phyloP scores from a whole-genome alignment of 352 stramenopile species.

The Globisporangium perplexum region DNA sequence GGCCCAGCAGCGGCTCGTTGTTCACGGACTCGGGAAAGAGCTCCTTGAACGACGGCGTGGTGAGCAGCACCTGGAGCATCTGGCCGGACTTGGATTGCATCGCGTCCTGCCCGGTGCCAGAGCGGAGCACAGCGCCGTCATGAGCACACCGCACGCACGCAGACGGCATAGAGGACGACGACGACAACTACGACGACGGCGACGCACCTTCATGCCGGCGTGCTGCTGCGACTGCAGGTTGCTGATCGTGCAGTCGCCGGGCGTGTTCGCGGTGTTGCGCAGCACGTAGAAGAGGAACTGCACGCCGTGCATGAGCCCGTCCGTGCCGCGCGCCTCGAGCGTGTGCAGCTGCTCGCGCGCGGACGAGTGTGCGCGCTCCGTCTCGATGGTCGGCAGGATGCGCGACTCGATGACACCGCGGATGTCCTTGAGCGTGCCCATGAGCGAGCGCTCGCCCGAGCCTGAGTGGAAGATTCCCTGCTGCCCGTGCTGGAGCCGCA shows the following conservation, averaged over 20 bases:
- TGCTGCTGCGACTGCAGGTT: slow-evolving; percentile 80
- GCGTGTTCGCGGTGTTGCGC: slow-evolving; percentile 78
- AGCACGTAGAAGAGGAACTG: slow-evolving; percentile 87
- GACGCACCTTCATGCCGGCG: slow-evolving; percentile 65
- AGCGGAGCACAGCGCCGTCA: no score
- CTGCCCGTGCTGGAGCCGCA: slow-evolving; percentile 74
- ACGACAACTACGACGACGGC: no score
- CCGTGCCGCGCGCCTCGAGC: slow-evolving; percentile 66
- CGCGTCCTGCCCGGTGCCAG: slow-evolving; percentile 40
- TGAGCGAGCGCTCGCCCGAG: slow-evolving; percentile 62
- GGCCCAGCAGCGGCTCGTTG: slow-evolving; percentile 19
- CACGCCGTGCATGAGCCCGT: slow-evolving; percentile 81
- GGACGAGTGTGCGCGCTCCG: slow-evolving; percentile 74
- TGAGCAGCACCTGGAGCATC: slow-evolving; percentile 79
- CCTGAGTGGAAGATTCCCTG: slow-evolving; percentile 78
- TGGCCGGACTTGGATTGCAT: slow-evolving; percentile 83
- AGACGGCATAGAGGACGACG: no score
- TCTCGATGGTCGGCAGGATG: slow-evolving; percentile 75
- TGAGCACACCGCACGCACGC: not conserved
- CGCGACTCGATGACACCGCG: slow-evolving; percentile 72
- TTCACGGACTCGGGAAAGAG: slow-evolving; percentile 48
- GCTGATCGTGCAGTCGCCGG: slow-evolving; percentile 78
- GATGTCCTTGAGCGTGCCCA: slow-evolving; percentile 80
- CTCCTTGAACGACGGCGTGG: slow-evolving; percentile 77
- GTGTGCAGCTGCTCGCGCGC: slow-evolving; percentile 77